phyloP scores from a whole-genome alignment of 2,329 filamentous ascomycete species.

The Hysterium pulicare region DNA sequence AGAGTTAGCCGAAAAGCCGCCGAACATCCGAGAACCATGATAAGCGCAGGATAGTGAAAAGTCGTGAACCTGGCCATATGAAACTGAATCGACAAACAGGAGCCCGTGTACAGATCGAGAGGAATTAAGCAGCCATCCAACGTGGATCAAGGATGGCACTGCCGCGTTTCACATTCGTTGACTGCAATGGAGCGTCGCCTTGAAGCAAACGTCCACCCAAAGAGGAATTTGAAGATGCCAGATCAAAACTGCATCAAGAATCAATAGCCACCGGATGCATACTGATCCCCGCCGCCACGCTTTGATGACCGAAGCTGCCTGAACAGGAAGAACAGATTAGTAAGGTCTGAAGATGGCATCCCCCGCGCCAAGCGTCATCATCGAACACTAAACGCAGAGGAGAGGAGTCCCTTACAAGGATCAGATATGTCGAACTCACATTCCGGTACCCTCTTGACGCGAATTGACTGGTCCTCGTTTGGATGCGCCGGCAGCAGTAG shows the following conservation, averaged over 20 bases:
- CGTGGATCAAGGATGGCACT: conserved; percentile 38
- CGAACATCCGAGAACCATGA: conserved; percentile 24
- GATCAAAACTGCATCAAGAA: conserved; percentile 39
- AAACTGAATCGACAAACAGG: conserved; percentile 31
- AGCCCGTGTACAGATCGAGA: conserved; percentile 35
- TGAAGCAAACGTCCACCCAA: conserved; percentile 30
- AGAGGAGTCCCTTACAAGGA: conserved; percentile 87
- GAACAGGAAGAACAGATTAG: conserved; percentile 42
- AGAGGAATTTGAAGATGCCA: conserved; percentile 39
- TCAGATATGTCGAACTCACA: conserved; percentile 82
- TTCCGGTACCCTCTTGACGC: conserved; percentile 87
- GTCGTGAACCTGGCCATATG: conserved; percentile 30
- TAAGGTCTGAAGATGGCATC: conserved; percentile 50
- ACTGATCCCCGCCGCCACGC: conserved; percentile 47
- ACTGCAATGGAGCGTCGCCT: conserved; percentile 22
- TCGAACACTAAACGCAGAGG: conserved; percentile 79
- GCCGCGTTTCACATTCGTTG: conserved; percentile 44
- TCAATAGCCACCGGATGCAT: conserved; percentile 49
- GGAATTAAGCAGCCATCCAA: conserved; percentile 37
- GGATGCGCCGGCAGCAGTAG: conserved; percentile 55
- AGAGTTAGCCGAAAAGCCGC: conserved; percentile 24
- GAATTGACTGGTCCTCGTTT: conserved; percentile 70
- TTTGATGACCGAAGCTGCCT: conserved; percentile 53
- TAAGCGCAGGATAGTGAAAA: conserved; percentile 22
- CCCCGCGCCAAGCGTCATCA: conserved; percentile 70